Evolutionary conservation across 2,329 filamentous ascomycete genomes (phyloP).

Genomic region (Colletotrichum cordylinicola): DNA sequence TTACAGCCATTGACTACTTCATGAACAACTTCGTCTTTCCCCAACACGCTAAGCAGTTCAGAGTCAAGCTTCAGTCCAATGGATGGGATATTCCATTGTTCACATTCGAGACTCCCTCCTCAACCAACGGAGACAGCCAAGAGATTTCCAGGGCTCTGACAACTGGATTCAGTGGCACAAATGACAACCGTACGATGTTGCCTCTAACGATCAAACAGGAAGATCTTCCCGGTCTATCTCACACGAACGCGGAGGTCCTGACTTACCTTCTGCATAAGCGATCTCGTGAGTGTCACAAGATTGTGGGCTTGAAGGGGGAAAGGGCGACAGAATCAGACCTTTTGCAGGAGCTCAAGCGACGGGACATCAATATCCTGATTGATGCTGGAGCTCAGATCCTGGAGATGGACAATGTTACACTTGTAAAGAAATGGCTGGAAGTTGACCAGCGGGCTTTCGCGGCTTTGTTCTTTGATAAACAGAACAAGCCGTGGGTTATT

Average conservation of each 20-base stretch:
- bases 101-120: slow-evolving; percentile 17
- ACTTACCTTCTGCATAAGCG: slow-evolving; percentile 59
- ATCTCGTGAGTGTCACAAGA: slow-evolving; percentile 52
- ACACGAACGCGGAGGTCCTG: slow-evolving; percentile 70
- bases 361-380: slow-evolving; percentile 59
- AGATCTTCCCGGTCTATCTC: slow-evolving; percentile 59
- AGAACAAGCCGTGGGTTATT: slow-evolving; percentile 51
- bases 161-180: slow-evolving; percentile 76
- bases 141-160: slow-evolving; percentile 43
- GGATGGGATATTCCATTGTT: slow-evolving; percentile 71
- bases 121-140: background rate
- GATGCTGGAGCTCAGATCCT: slow-evolving; percentile 70
- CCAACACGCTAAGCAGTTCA: slow-evolving; percentile 68
- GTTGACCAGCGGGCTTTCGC: slow-evolving; percentile 49
- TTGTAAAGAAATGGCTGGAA: slow-evolving; percentile 57
- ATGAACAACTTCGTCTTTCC: slow-evolving; percentile 71
- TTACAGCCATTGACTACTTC: slow-evolving; percentile 63
- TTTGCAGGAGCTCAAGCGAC: slow-evolving; percentile 40
- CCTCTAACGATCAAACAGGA: slow-evolving; percentile 67
- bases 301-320: slow-evolving; percentile 30
- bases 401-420: slow-evolving; percentile 59
- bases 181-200: slow-evolving; percentile 65
- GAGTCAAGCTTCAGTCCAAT: slow-evolving; percentile 66
- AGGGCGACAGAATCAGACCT: slow-evolving; percentile 46
- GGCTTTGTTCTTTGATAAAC: slow-evolving; percentile 58